Percentiles rank a stretch among this genome's conserved stretches.
phyloP scores from a whole-genome alignment of 805 yeast species.

The Candida sithepensis region DNA sequence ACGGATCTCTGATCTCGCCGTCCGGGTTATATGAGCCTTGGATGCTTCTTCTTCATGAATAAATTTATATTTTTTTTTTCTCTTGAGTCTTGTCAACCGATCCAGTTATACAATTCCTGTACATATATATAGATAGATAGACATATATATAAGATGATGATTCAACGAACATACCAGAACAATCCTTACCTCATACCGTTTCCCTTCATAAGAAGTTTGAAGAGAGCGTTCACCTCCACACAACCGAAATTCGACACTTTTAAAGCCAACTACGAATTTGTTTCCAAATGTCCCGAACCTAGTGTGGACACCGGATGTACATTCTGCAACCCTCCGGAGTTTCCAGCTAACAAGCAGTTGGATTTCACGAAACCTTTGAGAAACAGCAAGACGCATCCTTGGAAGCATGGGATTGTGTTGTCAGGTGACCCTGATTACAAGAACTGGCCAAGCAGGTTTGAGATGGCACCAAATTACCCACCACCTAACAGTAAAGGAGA shows the following conservation, averaged over 20 bases:
- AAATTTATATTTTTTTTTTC: too few species aligned
- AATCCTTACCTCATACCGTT: too few species aligned
- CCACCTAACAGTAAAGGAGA: not conserved
- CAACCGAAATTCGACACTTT: not conserved
- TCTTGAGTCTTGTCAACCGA: too few species aligned
- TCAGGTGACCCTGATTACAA: constrained; percentile 38
- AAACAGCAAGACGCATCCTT: constrained; percentile 46
- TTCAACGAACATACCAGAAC: too few species aligned
- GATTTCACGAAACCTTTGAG: constrained; percentile 37
- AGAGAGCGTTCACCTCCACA: not conserved
- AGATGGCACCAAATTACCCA: constrained; percentile 35
- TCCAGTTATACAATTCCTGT: too few species aligned
- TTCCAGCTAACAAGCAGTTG: constrained; percentile 42
- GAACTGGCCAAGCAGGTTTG: constrained; percentile 50
- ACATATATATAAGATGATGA: too few species aligned
- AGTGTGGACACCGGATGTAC: constrained; percentile 60
- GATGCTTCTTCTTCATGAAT: too few species aligned
- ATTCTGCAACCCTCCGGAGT: constrained; percentile 40
- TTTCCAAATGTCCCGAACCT: constrained; percentile 46
- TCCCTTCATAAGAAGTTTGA: not conserved
- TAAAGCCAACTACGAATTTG: constrained; percentile 9
- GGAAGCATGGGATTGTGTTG: constrained; percentile 55
- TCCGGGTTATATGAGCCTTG: too few species aligned
- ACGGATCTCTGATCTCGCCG: not conserved
- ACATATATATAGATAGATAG: too few species aligned